Conservation (phyloP, 768 basidiomycete genomes). For the Postia placenta region DNA sequence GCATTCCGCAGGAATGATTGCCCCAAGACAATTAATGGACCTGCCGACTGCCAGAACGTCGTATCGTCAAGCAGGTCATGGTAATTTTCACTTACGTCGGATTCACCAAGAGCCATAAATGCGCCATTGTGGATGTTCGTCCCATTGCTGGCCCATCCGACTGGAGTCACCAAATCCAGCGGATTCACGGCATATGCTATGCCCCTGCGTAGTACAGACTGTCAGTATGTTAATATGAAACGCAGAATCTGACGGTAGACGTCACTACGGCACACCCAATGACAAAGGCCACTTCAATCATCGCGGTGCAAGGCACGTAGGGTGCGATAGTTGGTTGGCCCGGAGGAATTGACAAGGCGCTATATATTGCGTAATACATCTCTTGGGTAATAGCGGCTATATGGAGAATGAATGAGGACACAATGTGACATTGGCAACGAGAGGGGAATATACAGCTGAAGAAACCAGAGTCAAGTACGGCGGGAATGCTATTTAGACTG, state of each 20-base stretch:
- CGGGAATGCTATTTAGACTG: background rate
- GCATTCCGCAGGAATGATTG: constrained; percentile 18
- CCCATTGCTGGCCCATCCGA: background rate
- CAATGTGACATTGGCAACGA: too few relatives aligned
- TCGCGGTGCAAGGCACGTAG: constrained; percentile 1
- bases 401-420: too few relatives aligned
- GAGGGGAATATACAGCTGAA: too few relatives aligned
- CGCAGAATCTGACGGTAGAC: too few relatives aligned
- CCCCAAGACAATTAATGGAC: constrained; percentile 13
- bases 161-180: background rate
- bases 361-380: background rate
- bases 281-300: constrained; percentile 2
- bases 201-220: background rate
- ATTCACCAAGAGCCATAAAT: background rate
- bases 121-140: background rate
- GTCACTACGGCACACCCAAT: constrained; percentile 8
- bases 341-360: background rate
- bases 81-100: too few relatives aligned
- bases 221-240: background rate
- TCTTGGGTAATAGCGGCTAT: background rate
- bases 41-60: too few relatives aligned
- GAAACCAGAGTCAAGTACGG: constrained; percentile 2
- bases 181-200: constrained; percentile 4
- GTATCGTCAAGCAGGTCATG: too few relatives aligned
- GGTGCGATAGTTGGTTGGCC: background rate